Base-by-base conservation (phyloP, 306 rosid genomes). In the Cicer pinnatifidum region DNA sequence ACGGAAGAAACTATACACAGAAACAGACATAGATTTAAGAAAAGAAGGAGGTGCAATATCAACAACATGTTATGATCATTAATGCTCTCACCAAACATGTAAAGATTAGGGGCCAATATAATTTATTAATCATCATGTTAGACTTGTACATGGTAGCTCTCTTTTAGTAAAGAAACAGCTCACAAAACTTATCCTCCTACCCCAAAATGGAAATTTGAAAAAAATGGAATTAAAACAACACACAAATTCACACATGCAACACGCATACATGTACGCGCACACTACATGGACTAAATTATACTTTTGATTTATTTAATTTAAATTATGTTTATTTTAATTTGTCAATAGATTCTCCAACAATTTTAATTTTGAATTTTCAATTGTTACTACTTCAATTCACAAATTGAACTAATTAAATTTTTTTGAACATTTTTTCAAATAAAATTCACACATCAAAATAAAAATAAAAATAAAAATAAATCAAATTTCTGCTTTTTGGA, bases 21-120 rank as follows among this genome's bases (percentile, higher is more conserved):
- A 84, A 73, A 20, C 0, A 51, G 57, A n/a, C 9, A 13, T 20
- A 20, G 8, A 35, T 76, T 38, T 67, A 58, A 58, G 77, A 69
- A 43, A 35, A 41, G 39, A 38, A 38, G 35, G 19, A 15, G 13
- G 60, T 52, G 20, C 64, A 19, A 46, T 54, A 4, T 5, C 41
- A 61, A 56, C 37, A 45, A 41, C 28, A 9, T 71, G 45, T 69
- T 23, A 51, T 65, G 78, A 39, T 56, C 76, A 78, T 66, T 64
- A 58, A 78, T 41, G 11, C 37, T 75, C 80, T 70, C 82, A 88
- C 80, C 89, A 65, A 88, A 86, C 83, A 7, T 20, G 16, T 40
- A 60, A 11, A 7, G 15, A 68, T 51, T 67, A n/a, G 13, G 52
- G 62, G 73, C 62, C 62, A 63, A 74, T 69, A 35, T 58, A 39